Evolutionary conservation across 192 early-diverging fungal species (phyloP), one percentile per base, ranked within the genome.

Genomic region (Coemansia sp.): DNA sequence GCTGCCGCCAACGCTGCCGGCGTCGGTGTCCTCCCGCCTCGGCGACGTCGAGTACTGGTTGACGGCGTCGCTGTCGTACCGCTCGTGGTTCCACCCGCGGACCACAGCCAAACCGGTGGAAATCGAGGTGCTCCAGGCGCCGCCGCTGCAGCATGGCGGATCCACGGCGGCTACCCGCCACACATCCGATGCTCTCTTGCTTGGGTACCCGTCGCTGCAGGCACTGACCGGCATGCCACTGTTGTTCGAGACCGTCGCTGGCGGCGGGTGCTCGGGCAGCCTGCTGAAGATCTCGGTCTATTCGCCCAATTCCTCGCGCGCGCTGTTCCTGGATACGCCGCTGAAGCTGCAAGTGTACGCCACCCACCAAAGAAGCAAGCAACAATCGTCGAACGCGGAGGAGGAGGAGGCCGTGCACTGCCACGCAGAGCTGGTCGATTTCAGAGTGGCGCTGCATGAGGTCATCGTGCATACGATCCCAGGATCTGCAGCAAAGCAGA

Each of bases 1-100:
- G 22, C 53, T 79, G 45, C 71, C 77, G 22, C 45, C 53, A 13
- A 35, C 22, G 1, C 52, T 79, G 43, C 71, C 77, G 13, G 48
- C 69, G 11, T 79, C 77, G 2, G 77, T 79, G 23, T 23, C 1
- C 2, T 79, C 77, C 29, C 29, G 57, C 9, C 38, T 79, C 33
- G 77, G 77, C 19, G 10, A 41, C 1, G 72, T 74, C 22, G 43
- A 32, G n/a, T 79, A 70, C 46, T 29, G 62, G 20, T 46, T 63
- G 68, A 56, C 54, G 9, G 54, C 54, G 13, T n/a, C 25, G 11
- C 54, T 56, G 32, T 17, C 54, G 54, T 36, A 56, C 54, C 36
- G 54, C n/a, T 57, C 62, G 10, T 71, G 69, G 69, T 65, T 73
- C 54, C 63, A 66, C 13, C 20, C 53, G 9, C 22, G 59, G 14